These are phyloP conservation scores for Diaporthe amygdali DNA, from an alignment of 2,329 filamentous ascomycete genomes.

Conservation along the genomic window DNA sequence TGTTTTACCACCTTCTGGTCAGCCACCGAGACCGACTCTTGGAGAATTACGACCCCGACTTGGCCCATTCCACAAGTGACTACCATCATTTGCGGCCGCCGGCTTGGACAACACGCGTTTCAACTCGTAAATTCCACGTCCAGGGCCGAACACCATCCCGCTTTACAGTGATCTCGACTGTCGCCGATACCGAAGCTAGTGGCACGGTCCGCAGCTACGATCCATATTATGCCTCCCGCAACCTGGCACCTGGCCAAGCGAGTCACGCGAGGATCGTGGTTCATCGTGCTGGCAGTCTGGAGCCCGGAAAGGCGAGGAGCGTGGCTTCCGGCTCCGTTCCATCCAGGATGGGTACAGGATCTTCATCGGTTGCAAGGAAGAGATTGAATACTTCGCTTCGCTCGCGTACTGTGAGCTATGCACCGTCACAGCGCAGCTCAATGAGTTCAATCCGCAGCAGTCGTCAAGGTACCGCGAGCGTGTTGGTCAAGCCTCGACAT, in stretches of 20 bases:
- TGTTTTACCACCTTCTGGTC: slow-evolving; percentile 86
- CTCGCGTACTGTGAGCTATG: slow-evolving; percentile 28
- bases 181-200: slow-evolving; percentile 54
- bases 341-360: slow-evolving; percentile 21
- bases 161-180: slow-evolving; percentile 70
- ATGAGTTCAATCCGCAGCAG: slow-evolving; percentile 57
- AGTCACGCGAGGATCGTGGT: slow-evolving; percentile 73
- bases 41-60: slow-evolving; percentile 82
- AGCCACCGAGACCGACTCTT: slow-evolving; percentile 84
- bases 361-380: slow-evolving; percentile 28
- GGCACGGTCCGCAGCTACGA: slow-evolving; percentile 75
- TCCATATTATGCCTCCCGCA: slow-evolving; percentile 75
- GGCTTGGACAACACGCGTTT: slow-evolving; percentile 63
- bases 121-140: slow-evolving; percentile 65
- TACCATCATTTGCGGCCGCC: slow-evolving; percentile 78
- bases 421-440: slow-evolving; percentile 45
- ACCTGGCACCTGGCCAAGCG: slow-evolving; percentile 49
- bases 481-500: slow-evolving; percentile 50
- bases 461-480: slow-evolving; percentile 45
- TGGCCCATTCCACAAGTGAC: slow-evolving; percentile 88
- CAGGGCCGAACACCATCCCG: slow-evolving; percentile 61
- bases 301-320: slow-evolving; percentile 36
- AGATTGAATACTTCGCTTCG: slow-evolving; percentile 20
- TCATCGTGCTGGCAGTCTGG: slow-evolving; percentile 52
- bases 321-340: slow-evolving; percentile 39